phyloP scores from a whole-genome alignment of 2,329 filamentous ascomycete genomes.

The Phialocephala subalpina region DNA sequence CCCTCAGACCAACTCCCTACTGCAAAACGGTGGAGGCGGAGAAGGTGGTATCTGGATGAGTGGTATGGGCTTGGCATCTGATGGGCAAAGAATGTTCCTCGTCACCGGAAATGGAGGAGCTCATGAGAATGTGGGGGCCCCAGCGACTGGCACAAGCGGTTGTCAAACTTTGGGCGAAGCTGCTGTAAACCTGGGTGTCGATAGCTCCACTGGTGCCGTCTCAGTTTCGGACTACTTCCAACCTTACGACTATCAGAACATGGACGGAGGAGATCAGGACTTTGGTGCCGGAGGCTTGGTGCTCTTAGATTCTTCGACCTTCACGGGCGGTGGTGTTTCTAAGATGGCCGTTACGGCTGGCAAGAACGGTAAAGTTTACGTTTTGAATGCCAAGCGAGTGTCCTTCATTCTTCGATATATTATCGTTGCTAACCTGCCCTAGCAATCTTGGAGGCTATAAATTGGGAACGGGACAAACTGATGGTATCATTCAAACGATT shows the following conservation, averaged over 20 bases:
- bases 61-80: slow-evolving; percentile 16
- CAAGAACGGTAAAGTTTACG: slow-evolving; percentile 20
- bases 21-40: slow-evolving; percentile 18
- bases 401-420: slow-evolving; percentile 13
- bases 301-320: slow-evolving; percentile 16
- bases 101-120: slow-evolving; percentile 19
- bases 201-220: slow-evolving; percentile 9
- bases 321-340: slow-evolving; percentile 13
- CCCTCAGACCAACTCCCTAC: slow-evolving; percentile 5
- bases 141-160: slow-evolving; percentile 13
- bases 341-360: slow-evolving; percentile 20
- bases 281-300: slow-evolving; percentile 20
- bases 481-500: slow-evolving; percentile 15
- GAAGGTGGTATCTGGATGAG: slow-evolving; percentile 22
- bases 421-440: background rate
- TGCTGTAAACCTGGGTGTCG: slow-evolving; percentile 13
- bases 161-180: slow-evolving; percentile 15
- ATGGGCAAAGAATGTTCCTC: slow-evolving; percentile 16
- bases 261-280: slow-evolving; percentile 24
- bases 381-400: slow-evolving; percentile 23
- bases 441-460: slow-evolving; percentile 7
- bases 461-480: background rate
- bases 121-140: slow-evolving; percentile 13
- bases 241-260: slow-evolving; percentile 17
- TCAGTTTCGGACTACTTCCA: slow-evolving; percentile 22